Evolutionary conservation across 2,329 filamentous ascomycete species (phyloP).

Genomic region (Colletotrichum sidae): DNA sequence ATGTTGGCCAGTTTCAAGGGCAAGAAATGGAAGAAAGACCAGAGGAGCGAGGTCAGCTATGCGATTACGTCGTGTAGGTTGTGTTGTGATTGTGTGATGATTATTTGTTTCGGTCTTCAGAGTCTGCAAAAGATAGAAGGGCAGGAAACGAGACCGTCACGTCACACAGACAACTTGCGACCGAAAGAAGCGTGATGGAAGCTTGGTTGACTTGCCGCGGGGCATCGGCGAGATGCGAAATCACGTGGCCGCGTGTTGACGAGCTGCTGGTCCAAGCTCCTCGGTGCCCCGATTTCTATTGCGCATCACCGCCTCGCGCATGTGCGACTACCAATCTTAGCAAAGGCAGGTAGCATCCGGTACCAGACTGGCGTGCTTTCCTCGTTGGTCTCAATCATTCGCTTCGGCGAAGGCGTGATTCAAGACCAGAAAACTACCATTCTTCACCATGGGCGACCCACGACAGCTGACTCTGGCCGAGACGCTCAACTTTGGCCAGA

Average conservation of each 20-base stretch:
- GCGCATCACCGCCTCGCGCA: background rate
- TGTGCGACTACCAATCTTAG: background rate
- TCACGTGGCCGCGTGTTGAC: constrained; percentile 43
- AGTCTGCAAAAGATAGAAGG: background rate
- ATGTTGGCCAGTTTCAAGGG: background rate
- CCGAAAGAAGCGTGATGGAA: background rate
- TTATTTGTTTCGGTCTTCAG: background rate
- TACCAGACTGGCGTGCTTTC: background rate
- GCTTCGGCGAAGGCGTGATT: no score
- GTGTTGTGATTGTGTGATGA: background rate
- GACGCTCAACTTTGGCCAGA: constrained; percentile 46
- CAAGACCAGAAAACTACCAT: no score
- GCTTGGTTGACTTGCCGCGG: constrained; percentile 7
- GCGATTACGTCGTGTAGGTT: no score
- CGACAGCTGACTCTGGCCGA: constrained; percentile 23
- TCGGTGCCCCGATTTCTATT: constrained; percentile 7
- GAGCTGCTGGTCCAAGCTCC: constrained; percentile 26
- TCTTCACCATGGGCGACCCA: constrained; percentile 24
- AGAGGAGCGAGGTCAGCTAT: no score
- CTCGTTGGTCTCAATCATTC: no score
- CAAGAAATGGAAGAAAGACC: no score
- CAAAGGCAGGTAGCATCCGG: background rate
- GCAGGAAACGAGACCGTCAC: no score
- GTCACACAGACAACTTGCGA: background rate
- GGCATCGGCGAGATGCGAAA: constrained; percentile 38